Evolutionary conservation across 106 monocot genomes (phyloP).

Genomic region (Apostasia ramifera): DNA sequence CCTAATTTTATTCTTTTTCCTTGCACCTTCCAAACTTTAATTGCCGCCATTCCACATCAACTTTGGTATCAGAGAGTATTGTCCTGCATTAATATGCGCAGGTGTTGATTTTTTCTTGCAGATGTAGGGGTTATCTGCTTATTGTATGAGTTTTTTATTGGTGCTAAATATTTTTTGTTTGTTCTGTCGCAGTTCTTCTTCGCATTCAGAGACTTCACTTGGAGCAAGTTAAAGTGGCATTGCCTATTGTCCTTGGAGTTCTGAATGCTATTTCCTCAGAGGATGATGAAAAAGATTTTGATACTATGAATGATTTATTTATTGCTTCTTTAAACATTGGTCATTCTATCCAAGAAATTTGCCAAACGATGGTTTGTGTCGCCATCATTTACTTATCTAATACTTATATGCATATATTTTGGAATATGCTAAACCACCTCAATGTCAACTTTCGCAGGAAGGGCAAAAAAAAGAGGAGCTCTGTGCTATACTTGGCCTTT

Average conservation of each 20-base stretch:
- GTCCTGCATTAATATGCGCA: too few relatives aligned
- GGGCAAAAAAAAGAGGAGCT: slow-evolving; percentile 52
- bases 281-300: slow-evolving; percentile 35
- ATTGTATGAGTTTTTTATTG: neutral
- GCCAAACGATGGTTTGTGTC: slow-evolving; percentile 55
- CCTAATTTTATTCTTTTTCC: too few relatives aligned
- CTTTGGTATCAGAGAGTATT: too few relatives aligned
- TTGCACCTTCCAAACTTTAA: too few relatives aligned
- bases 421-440: slow-evolving; percentile 9
- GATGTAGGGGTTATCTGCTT: neutral
- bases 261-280: slow-evolving; percentile 28
- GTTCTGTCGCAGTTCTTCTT: slow-evolving; percentile 45
- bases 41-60: too few relatives aligned
- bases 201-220: slow-evolving; percentile 63
- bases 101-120: too few relatives aligned
- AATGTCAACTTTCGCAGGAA: slow-evolving; percentile 23
- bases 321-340: slow-evolving; percentile 45
- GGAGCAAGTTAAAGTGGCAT: slow-evolving; percentile 67
- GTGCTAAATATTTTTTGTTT: slow-evolving; percentile 1
- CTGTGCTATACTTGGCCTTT: slow-evolving; percentile 75
- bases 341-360: slow-evolving; percentile 55
- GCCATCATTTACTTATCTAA: neutral
- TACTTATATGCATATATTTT: neutral
- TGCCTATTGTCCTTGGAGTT: slow-evolving; percentile 68
- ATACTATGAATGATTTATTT: slow-evolving; percentile 29